phyloP scores from a whole-genome alignment of 2,329 filamentous ascomycete species.

The Didymella glomerata region DNA sequence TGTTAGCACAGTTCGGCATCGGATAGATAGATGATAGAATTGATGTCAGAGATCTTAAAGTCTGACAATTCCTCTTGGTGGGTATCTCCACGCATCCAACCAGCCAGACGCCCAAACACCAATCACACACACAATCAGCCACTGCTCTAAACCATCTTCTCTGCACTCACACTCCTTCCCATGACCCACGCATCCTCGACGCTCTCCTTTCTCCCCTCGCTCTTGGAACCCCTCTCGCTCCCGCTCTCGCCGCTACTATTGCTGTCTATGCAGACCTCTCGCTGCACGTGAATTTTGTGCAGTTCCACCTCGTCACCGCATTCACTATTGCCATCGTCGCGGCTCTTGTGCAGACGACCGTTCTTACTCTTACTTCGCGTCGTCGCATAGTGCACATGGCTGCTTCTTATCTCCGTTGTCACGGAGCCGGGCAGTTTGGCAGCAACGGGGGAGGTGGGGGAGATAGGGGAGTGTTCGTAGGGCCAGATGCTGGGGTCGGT shows the following conservation, averaged over 20 bases:
- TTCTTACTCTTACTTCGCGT: background rate
- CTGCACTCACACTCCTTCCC: constrained; percentile 13
- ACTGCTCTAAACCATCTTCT: constrained; percentile 22
- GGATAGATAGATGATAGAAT: too few relatives aligned
- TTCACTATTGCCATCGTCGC: background rate
- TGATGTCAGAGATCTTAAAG: too few relatives aligned
- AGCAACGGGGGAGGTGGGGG: background rate
- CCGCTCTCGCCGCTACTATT: background rate
- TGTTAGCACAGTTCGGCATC: too few relatives aligned
- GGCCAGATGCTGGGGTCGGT: background rate
- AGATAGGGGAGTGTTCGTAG: background rate
- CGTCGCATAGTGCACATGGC: background rate
- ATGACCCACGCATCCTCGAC: constrained; percentile 7
- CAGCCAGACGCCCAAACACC: too few relatives aligned
- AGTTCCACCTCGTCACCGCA: constrained; percentile 30
- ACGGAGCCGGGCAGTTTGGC: background rate
- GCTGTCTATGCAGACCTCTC: constrained; percentile 6
- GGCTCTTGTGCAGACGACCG: constrained; percentile 1
- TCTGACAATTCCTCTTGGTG: too few relatives aligned
- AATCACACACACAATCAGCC: too few relatives aligned
- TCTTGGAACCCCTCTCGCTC: constrained; percentile 3
- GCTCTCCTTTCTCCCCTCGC: constrained; percentile 6
- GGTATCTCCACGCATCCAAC: too few relatives aligned
- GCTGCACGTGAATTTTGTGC: constrained; percentile 27
- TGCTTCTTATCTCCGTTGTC: background rate